A percentile compares a stretch with the other conserved stretches of the same genome.
These are phyloP conservation scores for Meira miltonrushii DNA, from an alignment of 1,284 basidiomycete genomes.

Conservation along the genomic window DNA sequence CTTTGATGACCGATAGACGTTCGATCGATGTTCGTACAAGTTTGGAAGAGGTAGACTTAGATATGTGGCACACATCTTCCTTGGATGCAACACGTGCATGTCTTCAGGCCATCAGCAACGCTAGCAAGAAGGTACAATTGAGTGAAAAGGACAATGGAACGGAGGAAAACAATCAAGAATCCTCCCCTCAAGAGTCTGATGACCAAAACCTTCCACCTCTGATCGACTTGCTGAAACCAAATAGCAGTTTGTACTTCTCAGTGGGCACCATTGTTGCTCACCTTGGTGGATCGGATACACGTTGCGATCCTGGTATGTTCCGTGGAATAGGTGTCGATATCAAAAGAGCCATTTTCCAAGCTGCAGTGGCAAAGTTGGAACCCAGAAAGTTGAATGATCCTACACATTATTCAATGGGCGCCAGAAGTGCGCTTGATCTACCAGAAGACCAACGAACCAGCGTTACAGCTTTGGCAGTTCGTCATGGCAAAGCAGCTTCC, in stretches of 20 bases:
- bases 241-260: conserved; percentile 28
- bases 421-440: conserved; percentile 33
- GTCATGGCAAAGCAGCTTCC: conserved; percentile 27
- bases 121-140: not conserved
- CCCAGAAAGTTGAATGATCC: conserved; percentile 14
- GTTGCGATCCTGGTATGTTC: conserved; percentile 27
- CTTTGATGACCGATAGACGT: not conserved
- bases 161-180: not conserved
- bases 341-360: conserved; percentile 33
- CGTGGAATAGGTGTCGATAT: conserved; percentile 40
- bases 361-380: conserved; percentile 21
- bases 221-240: conserved; percentile 29
- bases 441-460: conserved; percentile 35
- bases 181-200: not conserved
- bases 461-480: conserved; percentile 22
- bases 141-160: not conserved
- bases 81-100: conserved; percentile 13
- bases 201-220: conserved; percentile 10
- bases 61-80: conserved; percentile 32
- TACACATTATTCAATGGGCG: conserved; percentile 26
- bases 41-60: conserved; percentile 39
- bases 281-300: conserved; percentile 30
- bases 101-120: not conserved
- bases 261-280: conserved; percentile 34
- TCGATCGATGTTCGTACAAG: conserved; percentile 22